phyloP scores from a whole-genome alignment of 1,284 basidiomycete species.

The Schizophyllum amplum region DNA sequence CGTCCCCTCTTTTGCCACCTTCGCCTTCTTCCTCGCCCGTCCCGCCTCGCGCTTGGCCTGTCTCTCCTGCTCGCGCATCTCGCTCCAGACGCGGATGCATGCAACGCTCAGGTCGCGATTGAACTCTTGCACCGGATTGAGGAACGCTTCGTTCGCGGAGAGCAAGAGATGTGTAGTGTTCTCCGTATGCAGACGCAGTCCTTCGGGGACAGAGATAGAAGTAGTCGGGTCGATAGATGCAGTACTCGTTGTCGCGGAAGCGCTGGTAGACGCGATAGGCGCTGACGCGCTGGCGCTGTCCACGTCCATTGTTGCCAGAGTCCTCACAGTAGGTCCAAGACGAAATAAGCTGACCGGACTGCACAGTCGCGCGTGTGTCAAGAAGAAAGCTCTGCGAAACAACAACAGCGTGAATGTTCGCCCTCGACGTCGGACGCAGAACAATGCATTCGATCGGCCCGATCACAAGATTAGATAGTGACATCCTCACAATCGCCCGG shows the following conservation, averaged over 20 bases:
- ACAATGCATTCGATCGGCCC: neutral
- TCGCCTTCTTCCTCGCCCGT: conserved; percentile 16
- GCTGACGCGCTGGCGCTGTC: neutral
- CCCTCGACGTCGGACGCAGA: neutral
- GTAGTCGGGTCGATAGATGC: neutral
- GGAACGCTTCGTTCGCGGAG: conserved; percentile 78
- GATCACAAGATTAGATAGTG: neutral
- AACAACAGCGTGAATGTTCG: neutral
- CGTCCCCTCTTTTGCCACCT: conserved; percentile 38
- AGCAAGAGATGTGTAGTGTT: conserved; percentile 80
- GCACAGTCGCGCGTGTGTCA: neutral
- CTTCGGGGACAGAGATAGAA: conserved; percentile 50
- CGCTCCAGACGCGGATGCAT: conserved; percentile 82
- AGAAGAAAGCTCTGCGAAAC: neutral
- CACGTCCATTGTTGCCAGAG: neutral
- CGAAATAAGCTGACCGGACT: neutral
- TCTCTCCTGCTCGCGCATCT: conserved; percentile 20
- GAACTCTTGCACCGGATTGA: conserved; percentile 98
- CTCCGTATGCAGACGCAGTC: conserved; percentile 78
- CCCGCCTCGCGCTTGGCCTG: conserved; percentile 41
- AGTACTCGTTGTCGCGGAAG: neutral
- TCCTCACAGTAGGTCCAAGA: neutral
- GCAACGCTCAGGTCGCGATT: conserved; percentile 93
- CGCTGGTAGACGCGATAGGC: neutral
- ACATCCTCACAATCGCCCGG: neutral